Percentiles rank a stretch among this genome's conserved stretches.
phyloP scores from a whole-genome alignment of 352 stramenopile species.

The Phytopythium chamaehyphon region DNA sequence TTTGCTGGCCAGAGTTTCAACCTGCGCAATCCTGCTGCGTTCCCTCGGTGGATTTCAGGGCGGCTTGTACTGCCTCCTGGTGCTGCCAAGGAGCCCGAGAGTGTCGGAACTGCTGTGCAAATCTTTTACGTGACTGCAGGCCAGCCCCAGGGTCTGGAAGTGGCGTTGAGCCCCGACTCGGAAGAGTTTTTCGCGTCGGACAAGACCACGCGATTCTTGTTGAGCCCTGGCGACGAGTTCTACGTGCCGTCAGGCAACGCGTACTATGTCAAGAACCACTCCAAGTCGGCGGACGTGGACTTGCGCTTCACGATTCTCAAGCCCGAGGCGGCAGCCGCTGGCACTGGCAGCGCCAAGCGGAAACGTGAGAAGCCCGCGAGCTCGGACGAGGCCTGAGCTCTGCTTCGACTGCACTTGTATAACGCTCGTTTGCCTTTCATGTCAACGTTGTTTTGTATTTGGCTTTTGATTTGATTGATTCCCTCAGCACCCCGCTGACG shows the following conservation, averaged over 20 bases:
- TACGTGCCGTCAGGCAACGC: constrained; percentile 95
- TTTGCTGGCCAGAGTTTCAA: constrained; percentile 89
- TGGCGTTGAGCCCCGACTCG: constrained; percentile 63
- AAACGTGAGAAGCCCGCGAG: not conserved
- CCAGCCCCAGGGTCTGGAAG: constrained; percentile 79
- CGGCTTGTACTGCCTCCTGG: constrained; percentile 89
- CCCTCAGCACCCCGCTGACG: not conserved
- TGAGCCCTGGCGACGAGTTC: constrained; percentile 95
- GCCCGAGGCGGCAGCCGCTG: constrained; percentile 27
- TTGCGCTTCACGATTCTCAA: constrained; percentile 96
- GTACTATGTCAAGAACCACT: constrained; percentile 97
- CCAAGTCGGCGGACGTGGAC: constrained; percentile 69
- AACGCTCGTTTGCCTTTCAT: not conserved
- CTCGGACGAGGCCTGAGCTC: not conserved
- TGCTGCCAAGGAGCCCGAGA: constrained; percentile 95
- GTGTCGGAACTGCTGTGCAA: constrained; percentile 90
- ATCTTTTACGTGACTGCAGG: constrained; percentile 93
- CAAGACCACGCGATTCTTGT: constrained; percentile 91
- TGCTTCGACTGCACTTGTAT: not conserved
- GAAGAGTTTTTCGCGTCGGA: constrained; percentile 86
- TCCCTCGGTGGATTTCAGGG: constrained; percentile 88
- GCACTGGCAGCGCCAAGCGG: constrained; percentile 7
- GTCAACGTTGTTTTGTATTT: not conserved
- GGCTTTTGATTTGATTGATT: not conserved
- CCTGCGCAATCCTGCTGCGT: constrained; percentile 52